Evolutionary conservation across 495 filamentous ascomycete species (phyloP), one percentile per base, ranked within the genome.

Genomic region (Aspergillus hancockii): DNA sequence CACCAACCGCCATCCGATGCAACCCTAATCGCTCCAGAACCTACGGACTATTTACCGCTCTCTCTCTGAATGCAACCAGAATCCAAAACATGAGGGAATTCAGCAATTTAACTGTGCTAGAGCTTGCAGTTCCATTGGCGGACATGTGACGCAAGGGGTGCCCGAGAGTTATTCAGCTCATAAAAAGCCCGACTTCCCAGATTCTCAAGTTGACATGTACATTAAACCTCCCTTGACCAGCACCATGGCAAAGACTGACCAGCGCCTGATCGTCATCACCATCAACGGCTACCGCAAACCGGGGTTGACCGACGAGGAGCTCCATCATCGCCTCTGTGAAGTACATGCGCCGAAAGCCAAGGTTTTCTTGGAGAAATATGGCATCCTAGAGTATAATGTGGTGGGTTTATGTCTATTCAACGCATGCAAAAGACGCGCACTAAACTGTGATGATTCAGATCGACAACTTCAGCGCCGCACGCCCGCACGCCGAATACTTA

Each of bases 251-350:
- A 8, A 47, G 19, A 9, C 43, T 23, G 19, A 47, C 19, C 18
- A 23, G 10, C 38, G 38, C 16, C 13, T 47, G 49, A 52, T 61
- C 36, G 47, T 45, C 58, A 56, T 61, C 23, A 61, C 58, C 19
- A 61, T 61, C 53, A 61, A 53, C 16, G 58, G 58, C 52, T 25
- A 55, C 36, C 58, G 58, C 49, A 61, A 61, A 28, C 52, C 58
- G 9, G 58, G 58, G 8, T 52, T 61, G 19, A 55, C 43, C 32
- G 58, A 61, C 8, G 28, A 43, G 14, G 53, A 55, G 22, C 55
- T 61, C 23, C 58, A 61, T 25, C 12, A 34, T 1, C 51, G 55
- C 22, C 6, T 61, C 21, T 49, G 23, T 8, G 8, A 41, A 12
- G 21, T 50, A 19, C 58, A 61, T 50, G 58, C 53, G 10, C 58